Conservation (phyloP, 352 stramenopile species). For the Phytophthora constricta region DNA sequence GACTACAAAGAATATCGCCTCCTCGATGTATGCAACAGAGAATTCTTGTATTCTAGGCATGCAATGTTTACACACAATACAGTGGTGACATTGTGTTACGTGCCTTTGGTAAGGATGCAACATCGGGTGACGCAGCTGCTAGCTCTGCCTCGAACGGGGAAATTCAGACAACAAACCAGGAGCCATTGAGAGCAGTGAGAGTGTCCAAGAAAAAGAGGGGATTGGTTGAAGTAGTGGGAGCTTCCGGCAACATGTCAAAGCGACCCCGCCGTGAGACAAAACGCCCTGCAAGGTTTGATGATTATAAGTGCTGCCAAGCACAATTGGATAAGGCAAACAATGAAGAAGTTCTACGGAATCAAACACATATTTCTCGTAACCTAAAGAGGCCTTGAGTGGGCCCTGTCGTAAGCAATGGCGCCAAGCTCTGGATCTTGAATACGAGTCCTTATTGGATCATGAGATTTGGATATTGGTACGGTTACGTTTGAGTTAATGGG, state of each 20-base stretch:
- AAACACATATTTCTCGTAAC: conserved; percentile 3
- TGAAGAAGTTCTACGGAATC: conserved; percentile 1
- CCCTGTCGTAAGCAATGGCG: conserved; percentile 8
- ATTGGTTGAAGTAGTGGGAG: not conserved
- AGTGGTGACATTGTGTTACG: not conserved
- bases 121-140: not conserved
- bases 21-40: conserved; percentile 15
- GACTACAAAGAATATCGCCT: conserved; percentile 13
- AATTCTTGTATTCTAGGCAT: conserved; percentile 3
- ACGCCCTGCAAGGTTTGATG: conserved; percentile 2
- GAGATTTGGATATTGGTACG: not conserved
- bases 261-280: conserved; percentile 14
- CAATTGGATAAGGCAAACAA: conserved; percentile 2
- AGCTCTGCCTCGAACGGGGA: no score
- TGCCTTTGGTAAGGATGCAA: conserved; percentile 1
- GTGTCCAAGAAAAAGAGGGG: not conserved
- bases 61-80: conserved; percentile 18
- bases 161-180: not conserved
- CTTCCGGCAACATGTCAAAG: not conserved
- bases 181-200: not conserved
- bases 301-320: conserved; percentile 18
- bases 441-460: conserved; percentile 13
- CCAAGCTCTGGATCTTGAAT: conserved; percentile 13
- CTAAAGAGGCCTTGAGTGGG: conserved; percentile 15
- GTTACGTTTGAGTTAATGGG: no score